Evolutionary conservation across 352 stramenopile species (phyloP).

Genomic region (Phytophthora palmivora): DNA sequence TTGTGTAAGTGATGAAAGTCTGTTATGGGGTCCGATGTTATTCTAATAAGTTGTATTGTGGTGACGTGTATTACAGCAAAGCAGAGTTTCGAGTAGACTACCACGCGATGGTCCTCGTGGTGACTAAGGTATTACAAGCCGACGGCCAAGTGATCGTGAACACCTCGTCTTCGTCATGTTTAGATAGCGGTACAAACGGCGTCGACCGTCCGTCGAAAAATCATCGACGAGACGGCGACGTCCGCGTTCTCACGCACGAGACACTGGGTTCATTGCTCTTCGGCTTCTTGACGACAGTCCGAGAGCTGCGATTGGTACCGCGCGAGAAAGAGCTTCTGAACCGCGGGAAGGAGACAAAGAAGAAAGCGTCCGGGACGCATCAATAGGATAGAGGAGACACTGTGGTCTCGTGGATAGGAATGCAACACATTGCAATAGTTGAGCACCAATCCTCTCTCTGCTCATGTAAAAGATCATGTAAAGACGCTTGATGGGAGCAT

Average conservation of each 20-base stretch:
- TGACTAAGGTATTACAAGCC: slow-evolving; percentile 42
- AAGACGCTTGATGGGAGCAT: slow-evolving; percentile 15
- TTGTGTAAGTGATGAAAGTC: slow-evolving; percentile 64
- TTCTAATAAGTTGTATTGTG: neutral
- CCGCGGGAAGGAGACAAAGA: slow-evolving; percentile 30
- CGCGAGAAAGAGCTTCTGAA: slow-evolving; percentile 73
- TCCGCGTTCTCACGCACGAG: slow-evolving; percentile 50
- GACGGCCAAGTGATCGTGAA: slow-evolving; percentile 51
- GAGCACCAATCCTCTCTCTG: slow-evolving; percentile 23
- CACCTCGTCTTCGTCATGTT: slow-evolving; percentile 28
- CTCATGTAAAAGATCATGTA: slow-evolving; percentile 23
- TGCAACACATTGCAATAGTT: slow-evolving; percentile 19
- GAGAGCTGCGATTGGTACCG: slow-evolving; percentile 79
- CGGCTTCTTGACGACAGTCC: slow-evolving; percentile 81
- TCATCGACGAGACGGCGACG: slow-evolving; percentile 24
- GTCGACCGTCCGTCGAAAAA: slow-evolving; percentile 3
- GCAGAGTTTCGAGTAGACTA: slow-evolving; percentile 52
- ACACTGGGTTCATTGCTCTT: slow-evolving; percentile 58
- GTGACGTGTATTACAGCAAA: slow-evolving; percentile 38
- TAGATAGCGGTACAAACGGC: slow-evolving; percentile 22
- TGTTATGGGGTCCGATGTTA: neutral
- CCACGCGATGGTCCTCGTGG: slow-evolving; percentile 41
- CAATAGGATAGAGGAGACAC: slow-evolving; percentile 38
- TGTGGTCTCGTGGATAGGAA: slow-evolving; percentile 28
- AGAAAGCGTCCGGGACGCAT: slow-evolving; percentile 10